Percentiles rank a stretch among this genome's conserved stretches.
Evolutionary conservation across 1,284 basidiomycete genomes (phyloP).

Genomic region (Ceratobasidium sp.): DNA sequence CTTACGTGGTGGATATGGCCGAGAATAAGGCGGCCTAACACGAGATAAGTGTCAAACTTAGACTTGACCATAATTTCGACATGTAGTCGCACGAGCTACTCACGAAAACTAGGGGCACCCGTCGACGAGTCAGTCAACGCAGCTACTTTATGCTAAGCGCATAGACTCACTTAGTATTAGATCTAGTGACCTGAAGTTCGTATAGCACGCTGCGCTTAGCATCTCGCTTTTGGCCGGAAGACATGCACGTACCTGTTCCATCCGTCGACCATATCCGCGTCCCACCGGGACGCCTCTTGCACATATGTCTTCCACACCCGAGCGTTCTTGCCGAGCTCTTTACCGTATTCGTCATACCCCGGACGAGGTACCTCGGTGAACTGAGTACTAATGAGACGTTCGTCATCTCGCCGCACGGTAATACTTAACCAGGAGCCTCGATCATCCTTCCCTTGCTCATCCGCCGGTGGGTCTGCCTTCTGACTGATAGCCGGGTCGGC

Average conservation of each 20-base stretch:
- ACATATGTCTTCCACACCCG: constrained; percentile 30
- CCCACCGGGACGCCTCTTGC: not conserved
- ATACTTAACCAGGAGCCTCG: too few relatives aligned
- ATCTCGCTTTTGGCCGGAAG: constrained; percentile 63
- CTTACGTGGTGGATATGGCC: not conserved
- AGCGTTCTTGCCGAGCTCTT: constrained; percentile 18
- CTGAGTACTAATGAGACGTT: not conserved
- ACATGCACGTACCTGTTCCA: constrained; percentile 15
- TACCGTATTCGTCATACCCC: not conserved
- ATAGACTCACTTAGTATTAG: not conserved
- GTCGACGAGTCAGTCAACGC: too few relatives aligned
- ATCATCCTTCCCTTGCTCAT: too few relatives aligned
- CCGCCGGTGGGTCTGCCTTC: too few relatives aligned
- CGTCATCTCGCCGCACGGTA: too few relatives aligned
- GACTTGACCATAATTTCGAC: not conserved
- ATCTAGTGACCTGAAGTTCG: not conserved
- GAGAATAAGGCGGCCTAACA: constrained; percentile 18
- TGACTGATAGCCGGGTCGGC: too few relatives aligned
- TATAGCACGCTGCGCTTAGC: not conserved
- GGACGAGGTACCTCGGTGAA: not conserved
- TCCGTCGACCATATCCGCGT: constrained; percentile 17
- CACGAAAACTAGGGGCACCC: too few relatives aligned
- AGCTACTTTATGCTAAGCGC: too few relatives aligned
- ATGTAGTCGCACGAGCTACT: too few relatives aligned
- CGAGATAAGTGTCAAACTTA: too few relatives aligned